Evolutionary conservation across 768 basidiomycete genomes (phyloP).

Genomic region (Pulveroboletus sp.): DNA sequence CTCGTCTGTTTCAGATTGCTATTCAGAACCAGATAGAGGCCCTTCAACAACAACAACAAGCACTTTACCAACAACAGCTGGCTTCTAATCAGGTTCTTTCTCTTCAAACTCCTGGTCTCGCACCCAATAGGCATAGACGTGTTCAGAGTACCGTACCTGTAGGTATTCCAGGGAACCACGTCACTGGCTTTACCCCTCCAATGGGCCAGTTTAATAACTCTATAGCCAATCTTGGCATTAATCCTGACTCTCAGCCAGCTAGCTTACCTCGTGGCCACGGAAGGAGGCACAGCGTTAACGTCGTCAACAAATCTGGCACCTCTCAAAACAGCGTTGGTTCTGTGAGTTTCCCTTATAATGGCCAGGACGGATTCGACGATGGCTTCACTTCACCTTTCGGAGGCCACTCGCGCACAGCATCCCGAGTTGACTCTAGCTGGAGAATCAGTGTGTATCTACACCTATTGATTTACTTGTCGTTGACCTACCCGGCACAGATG

Average conservation of each 20-base stretch:
- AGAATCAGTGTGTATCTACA: slow-evolving; percentile 65
- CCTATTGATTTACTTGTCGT: neutral
- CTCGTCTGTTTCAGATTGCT: slow-evolving; percentile 56
- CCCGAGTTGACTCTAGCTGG: slow-evolving; percentile 81
- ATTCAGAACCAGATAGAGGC: slow-evolving; percentile 88
- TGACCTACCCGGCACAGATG: slow-evolving; percentile 43
- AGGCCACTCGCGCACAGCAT: slow-evolving; percentile 69
- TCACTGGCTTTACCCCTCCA: slow-evolving; percentile 23
- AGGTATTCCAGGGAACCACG: slow-evolving; percentile 41
- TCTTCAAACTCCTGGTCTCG: slow-evolving; percentile 72
- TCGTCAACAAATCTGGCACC: slow-evolving; percentile 64
- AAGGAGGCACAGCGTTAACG: slow-evolving; percentile 86
- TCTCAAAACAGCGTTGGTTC: slow-evolving; percentile 45
- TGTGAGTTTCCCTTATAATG: slow-evolving; percentile 45
- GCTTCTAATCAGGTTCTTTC: slow-evolving; percentile 83
- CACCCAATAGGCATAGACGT: slow-evolving; percentile 70
- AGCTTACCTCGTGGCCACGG: slow-evolving; percentile 81
- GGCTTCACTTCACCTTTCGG: slow-evolving; percentile 65
- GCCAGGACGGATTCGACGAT: slow-evolving; percentile 74
- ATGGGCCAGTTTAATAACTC: slow-evolving; percentile 64
- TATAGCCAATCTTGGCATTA: slow-evolving; percentile 46
- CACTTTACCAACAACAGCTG: slow-evolving; percentile 84
- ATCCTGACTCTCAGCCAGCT: slow-evolving; percentile 59
- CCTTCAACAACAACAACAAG: slow-evolving; percentile 86
- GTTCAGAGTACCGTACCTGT: slow-evolving; percentile 82